Conservation (phyloP, 495 filamentous ascomycete genomes). For the Chaetomium tenue region DNA sequence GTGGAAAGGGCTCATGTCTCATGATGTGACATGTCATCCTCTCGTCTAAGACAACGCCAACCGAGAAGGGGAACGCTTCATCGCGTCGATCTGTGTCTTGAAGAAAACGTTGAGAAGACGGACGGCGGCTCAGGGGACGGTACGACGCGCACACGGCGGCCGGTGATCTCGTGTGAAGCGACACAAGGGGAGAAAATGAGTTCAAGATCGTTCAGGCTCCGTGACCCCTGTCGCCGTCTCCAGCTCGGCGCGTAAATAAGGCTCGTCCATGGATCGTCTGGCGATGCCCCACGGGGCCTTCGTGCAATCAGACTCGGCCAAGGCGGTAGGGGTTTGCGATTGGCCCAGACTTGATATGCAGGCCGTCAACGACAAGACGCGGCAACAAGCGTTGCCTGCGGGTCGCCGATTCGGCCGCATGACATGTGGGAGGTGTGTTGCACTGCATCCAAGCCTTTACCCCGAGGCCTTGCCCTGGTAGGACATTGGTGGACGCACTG, state of each 20-base stretch:
- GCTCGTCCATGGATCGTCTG: slow-evolving; percentile 44
- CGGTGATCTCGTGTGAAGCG: background rate
- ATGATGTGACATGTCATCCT: slow-evolving; percentile 28
- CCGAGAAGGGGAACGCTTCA: slow-evolving; percentile 29
- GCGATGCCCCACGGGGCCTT: slow-evolving; percentile 38
- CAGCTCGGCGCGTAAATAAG: slow-evolving; percentile 52
- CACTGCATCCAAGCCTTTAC: slow-evolving; percentile 36
- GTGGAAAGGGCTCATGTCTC: background rate
- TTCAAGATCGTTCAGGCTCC: slow-evolving; percentile 28
- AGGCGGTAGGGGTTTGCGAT: slow-evolving; percentile 38
- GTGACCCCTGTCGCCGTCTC: slow-evolving; percentile 41
- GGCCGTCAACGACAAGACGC: slow-evolving; percentile 18
- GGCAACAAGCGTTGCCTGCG: slow-evolving; percentile 20
- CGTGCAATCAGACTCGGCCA: slow-evolving; percentile 46
- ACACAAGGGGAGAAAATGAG: slow-evolving; percentile 23
- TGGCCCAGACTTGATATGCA: slow-evolving; percentile 39
- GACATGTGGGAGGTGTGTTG: slow-evolving; percentile 37
- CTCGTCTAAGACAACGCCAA: slow-evolving; percentile 5
- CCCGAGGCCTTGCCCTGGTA: slow-evolving; percentile 31
- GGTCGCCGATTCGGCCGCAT: slow-evolving; percentile 44
- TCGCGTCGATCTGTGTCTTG: slow-evolving; percentile 21
- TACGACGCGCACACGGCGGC: slow-evolving; percentile 34
- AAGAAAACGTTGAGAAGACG: slow-evolving; percentile 22
- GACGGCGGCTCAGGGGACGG: slow-evolving; percentile 36
- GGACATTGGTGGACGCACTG: slow-evolving; percentile 33